Base-by-base conservation (phyloP, 1,139 yeast species). In the Blastobotrys malaysiensis region DNA sequence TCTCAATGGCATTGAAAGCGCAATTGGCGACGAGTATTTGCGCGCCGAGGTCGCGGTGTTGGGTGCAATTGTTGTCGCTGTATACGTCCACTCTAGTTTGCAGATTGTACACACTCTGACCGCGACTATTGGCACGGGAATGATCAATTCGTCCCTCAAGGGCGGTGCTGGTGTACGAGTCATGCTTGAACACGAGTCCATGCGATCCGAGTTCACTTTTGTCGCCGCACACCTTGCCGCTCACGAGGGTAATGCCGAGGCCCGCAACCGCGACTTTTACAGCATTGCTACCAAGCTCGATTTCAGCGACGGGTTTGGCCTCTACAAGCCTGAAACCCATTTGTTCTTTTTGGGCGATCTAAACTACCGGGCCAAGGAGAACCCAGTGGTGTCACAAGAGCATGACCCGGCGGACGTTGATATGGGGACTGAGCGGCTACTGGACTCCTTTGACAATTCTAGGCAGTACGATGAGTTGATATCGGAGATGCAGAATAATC, bases 341-440 rank as follows among this genome's bases (percentile, higher is more conserved):
- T 70, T 84, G 9, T 86, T 89, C 63, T 70, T 89, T 55, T 71
- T 88, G 77, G 97, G 97, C 0, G 97, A 90, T 68, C 73, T 90
- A 62, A 90, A 90, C 68, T 90, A 86, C 68, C 76, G 97, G 51
- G 20, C 52, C 21, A 48, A 39, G 20, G 27, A 43, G 36, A 39
- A 48, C 43, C 49, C 51, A 36, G 26, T 48, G n/a, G 7, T n/a
- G 3, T 13, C 39, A 31, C 5, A 7, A 11, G 46, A 43, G 5
- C 22, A 43, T n/a, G n/a, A n/a, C n/a, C 6, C 39, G 2, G 31
- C 16, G 11, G 45, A 27, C 43, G 18, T 14, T 9, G 43, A 24
- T 16, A 9, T 16, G 24, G 48, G 24, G 51, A 47, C 45, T 18
- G 49, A 47, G 47, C 36, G 26, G 21, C 44, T 46, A 43, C 49